A percentile compares a stretch with the other conserved stretches of the same genome.
Evolutionary conservation across 2,329 filamentous ascomycete genomes (phyloP).

Genomic region (Fusarium xyrophilum): DNA sequence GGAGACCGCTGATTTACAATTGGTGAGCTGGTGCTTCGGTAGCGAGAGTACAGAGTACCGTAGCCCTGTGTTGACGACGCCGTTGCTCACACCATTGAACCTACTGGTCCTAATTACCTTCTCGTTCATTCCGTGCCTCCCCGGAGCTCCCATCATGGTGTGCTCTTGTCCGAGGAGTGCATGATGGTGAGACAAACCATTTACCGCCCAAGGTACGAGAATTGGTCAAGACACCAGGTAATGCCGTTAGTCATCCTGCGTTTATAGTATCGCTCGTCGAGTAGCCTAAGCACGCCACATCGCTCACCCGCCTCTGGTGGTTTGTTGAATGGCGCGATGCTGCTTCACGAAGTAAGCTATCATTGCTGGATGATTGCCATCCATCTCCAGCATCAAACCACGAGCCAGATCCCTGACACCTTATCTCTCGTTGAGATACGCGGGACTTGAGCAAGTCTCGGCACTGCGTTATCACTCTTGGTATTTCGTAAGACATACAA

Average conservation of each 20-base stretch:
- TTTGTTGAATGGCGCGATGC: neutral
- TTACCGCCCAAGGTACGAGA: neutral
- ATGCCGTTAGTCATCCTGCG: conserved; percentile 21
- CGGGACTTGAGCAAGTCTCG: conserved; percentile 2
- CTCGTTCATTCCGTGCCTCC: neutral
- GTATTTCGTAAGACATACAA: conserved; percentile 14
- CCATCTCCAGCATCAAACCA: neutral
- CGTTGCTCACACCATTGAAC: neutral
- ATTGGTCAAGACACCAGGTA: neutral
- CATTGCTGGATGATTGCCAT: neutral
- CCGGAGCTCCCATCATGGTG: conserved; percentile 1
- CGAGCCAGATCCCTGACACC: neutral
- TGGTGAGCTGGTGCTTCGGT: neutral
- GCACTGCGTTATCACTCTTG: conserved; percentile 26
- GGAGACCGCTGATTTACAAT: conserved; percentile 1
- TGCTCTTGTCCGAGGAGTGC: neutral
- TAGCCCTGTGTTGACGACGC: neutral
- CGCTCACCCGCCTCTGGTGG: neutral
- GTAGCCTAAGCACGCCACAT: conserved; percentile 1
- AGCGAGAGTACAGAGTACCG: neutral
- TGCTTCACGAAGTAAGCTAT: neutral
- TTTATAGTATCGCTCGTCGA: neutral
- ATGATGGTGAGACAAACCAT: conserved; percentile 11
- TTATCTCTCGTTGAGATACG: conserved; percentile 20
- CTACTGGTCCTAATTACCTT: neutral